Base-by-base conservation (phyloP, 2,329 filamentous ascomycete species). In the Phyllosticta citribraziliensis region DNA sequence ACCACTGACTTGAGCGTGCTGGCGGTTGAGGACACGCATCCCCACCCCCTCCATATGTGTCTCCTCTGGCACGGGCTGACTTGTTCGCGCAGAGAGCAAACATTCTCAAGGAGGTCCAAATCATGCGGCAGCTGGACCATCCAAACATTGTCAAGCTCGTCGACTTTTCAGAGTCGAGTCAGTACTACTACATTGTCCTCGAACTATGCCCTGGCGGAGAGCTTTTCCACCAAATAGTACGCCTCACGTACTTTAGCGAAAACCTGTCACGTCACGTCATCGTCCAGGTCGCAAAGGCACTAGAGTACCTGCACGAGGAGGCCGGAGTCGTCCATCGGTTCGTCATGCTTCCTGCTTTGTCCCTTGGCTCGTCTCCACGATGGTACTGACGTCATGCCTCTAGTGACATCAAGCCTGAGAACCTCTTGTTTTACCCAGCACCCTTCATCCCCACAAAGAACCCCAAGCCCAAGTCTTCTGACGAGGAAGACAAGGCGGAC, bases 371-470 rank as follows among this genome's bases (percentile, higher is more conserved):
- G 25, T 19, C 27, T 30, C 57, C 17, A 54, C 58, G 22, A 60
- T 30, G 11, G 63, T 40, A 40, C 74, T 79, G 69, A 79, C 71
- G 68, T 73, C 66, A 70, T 72, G 55, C 55, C 56, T 51, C 2
- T 70, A 97, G 91, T 75, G 92, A 97, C 72, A 99, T 99, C 77
- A 99, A 99, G 76, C 94, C 94, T 0, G 94, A 99, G 75, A 99
- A 99, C 70, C 85, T 99, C 60, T 80, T 99, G 2, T 99, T 97
- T 76, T 89, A 90, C 67, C 93, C 92, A 3, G 89, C 87, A 63
- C 88, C 91, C 0, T 87, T 94, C 65, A 75, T 95, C 20, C 89
- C 92, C 0, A 87, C 89, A 5, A 93, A 87, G 71, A 80, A 85
- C 59, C 91, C 90, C 1, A 91, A 91, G 75, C 90, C 91, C 1